Evolutionary conservation across 805 yeast species (phyloP).

Genomic region (Ogataea trehaloabstinens): DNA sequence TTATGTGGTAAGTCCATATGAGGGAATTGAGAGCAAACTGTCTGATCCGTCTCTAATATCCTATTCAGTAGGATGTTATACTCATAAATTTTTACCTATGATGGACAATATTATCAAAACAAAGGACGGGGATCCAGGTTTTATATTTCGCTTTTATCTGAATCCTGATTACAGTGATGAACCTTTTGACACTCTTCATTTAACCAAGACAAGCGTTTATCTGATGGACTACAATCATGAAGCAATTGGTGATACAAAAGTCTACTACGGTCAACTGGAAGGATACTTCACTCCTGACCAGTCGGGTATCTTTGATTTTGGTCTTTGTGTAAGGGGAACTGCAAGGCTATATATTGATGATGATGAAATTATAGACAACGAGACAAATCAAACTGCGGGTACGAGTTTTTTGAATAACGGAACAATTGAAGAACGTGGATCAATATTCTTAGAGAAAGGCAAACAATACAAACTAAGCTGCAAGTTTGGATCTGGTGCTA

Average conservation of each 20-base stretch:
- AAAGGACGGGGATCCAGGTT: conserved; percentile 27
- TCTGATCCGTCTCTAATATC: conserved; percentile 7
- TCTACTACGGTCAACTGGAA: conserved; percentile 26
- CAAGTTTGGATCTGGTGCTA: conserved; percentile 42
- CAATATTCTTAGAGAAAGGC: conserved; percentile 32
- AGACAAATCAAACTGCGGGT: conserved; percentile 40
- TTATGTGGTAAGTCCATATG: conserved; percentile 15
- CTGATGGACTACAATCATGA: conserved; percentile 21
- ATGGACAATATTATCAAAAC: conserved; percentile 11
- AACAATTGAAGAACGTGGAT: conserved; percentile 15
- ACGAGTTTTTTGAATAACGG: conserved; percentile 39
- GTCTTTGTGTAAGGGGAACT: conserved; percentile 40
- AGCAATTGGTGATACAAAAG: conserved; percentile 27
- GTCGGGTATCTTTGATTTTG: conserved; percentile 39
- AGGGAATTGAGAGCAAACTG: conserved; percentile 17
- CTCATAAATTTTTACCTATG: neutral
- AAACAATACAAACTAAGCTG: conserved; percentile 35
- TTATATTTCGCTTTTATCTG: conserved; percentile 26
- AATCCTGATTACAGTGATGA: conserved; percentile 18
- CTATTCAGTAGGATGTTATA: neutral
- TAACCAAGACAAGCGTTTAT: neutral
- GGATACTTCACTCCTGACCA: conserved; percentile 38
- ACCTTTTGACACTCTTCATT: neutral
- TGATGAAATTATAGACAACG: conserved; percentile 43
- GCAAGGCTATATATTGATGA: conserved; percentile 42